Percentiles rank a stretch among this genome's conserved stretches.
These are phyloP conservation scores for Isochrysis galbana DNA, from an alignment of 78 protist genomes.

Conservation along the genomic window DNA sequence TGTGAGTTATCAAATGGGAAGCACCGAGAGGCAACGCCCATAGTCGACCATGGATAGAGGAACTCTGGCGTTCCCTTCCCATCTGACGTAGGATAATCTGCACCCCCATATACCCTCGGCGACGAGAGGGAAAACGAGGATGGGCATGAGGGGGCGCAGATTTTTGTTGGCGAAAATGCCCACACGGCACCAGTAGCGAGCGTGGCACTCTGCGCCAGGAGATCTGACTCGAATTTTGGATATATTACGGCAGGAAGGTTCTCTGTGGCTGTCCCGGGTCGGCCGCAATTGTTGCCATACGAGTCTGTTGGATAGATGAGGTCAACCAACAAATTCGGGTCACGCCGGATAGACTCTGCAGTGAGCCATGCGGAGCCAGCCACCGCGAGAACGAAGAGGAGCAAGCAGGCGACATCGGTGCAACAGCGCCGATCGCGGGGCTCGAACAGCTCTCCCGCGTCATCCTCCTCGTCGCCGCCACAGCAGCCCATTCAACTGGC, in stretches of 20 bases:
- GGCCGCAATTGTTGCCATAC: not conserved
- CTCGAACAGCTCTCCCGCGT: too few species aligned
- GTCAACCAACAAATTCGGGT: not conserved
- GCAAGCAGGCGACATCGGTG: not conserved
- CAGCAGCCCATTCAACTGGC: too few species aligned
- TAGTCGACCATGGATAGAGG: not conserved
- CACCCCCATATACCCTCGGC: not conserved
- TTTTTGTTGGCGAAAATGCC: not conserved
- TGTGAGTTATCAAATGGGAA: not conserved
- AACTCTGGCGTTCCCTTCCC: not conserved
- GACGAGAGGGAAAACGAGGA: not conserved
- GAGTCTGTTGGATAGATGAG: not conserved
- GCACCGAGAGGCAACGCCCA: not conserved
- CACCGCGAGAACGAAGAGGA: not conserved
- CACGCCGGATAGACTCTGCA: not conserved
- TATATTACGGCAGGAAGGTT: not conserved
- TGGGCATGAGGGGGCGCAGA: not conserved
- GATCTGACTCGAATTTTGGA: not conserved
- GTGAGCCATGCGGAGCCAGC: not conserved
- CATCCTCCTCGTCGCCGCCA: too few species aligned
- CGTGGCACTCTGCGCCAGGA: not conserved
- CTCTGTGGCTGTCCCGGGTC: not conserved
- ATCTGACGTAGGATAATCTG: not conserved
- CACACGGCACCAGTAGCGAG: not conserved
- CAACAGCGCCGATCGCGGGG: not conserved